Conservation (phyloP, 1,284 basidiomycete genomes). For the Papiliotrema fonsecae region DNA sequence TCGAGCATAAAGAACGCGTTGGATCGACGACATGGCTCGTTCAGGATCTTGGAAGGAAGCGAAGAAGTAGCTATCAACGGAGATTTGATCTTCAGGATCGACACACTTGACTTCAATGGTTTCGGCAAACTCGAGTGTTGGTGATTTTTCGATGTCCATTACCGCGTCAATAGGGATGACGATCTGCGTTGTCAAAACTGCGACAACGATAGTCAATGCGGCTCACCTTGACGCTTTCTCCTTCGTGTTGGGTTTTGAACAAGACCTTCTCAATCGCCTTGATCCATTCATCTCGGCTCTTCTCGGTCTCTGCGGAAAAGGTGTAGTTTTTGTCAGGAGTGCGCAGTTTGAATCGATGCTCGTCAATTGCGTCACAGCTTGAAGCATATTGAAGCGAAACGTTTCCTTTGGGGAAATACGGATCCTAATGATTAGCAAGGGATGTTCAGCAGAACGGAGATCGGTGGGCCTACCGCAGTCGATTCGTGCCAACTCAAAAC, state of each 20-base stretch:
- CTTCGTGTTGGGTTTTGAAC: slow-evolving; percentile 91
- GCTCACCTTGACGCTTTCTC: slow-evolving; percentile 80
- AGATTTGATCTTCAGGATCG: slow-evolving; percentile 69
- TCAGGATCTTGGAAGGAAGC: slow-evolving; percentile 82
- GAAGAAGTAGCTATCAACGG: slow-evolving; percentile 74
- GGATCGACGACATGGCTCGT: slow-evolving; percentile 69
- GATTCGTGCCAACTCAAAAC: slow-evolving; percentile 91
- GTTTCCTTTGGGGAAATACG: slow-evolving; percentile 94
- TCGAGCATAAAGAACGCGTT: slow-evolving; percentile 62
- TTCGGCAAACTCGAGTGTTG: slow-evolving; percentile 87
- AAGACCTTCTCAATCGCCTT: slow-evolving; percentile 81
- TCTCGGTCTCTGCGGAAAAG: slow-evolving; percentile 70
- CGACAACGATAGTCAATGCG: slow-evolving; percentile 3
- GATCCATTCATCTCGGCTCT: slow-evolving; percentile 86
- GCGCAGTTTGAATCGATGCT: slow-evolving; percentile 69
- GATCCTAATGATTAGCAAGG: slow-evolving; percentile 57
- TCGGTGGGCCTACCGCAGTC: slow-evolving; percentile 76
- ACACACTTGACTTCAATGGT: slow-evolving; percentile 87
- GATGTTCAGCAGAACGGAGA: too few species aligned
- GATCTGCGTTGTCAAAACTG: slow-evolving; percentile 55
- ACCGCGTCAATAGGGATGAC: slow-evolving; percentile 88
- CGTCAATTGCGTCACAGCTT: slow-evolving; percentile 69
- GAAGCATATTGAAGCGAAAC: slow-evolving; percentile 88
- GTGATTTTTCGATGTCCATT: slow-evolving; percentile 79
- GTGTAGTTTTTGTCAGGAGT: slow-evolving; percentile 72